A percentile compares a stretch with the other conserved stretches of the same genome.
Evolutionary conservation across 208 protist species (phyloP).

Genomic region (Trypanosoma boissoni): DNA sequence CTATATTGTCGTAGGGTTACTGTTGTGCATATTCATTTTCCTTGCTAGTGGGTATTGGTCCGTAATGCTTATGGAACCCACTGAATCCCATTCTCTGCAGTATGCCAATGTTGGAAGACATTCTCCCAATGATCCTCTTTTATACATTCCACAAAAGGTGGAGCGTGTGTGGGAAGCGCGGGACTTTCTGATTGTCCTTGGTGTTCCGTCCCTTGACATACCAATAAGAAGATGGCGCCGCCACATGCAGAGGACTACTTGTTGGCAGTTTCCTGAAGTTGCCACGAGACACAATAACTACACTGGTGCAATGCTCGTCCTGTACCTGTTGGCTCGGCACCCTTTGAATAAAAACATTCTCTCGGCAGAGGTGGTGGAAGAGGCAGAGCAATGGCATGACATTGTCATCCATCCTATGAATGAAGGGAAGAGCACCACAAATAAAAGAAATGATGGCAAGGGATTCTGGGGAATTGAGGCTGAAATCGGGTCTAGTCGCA

Average conservation of each 20-base stretch:
- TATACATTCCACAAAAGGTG: no score
- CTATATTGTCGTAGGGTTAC: no score
- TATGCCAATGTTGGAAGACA: no score
- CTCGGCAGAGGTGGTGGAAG: conserved; percentile 32
- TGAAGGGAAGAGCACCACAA: not conserved
- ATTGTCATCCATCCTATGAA: conserved; percentile 24
- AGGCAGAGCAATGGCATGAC: conserved; percentile 35
- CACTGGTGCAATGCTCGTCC: conserved; percentile 23
- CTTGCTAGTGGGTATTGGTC: no score
- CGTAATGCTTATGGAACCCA: no score
- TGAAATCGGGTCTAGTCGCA: conserved; percentile 40
- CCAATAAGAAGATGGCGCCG: conserved; percentile 20
- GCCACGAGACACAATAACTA: conserved; percentile 33
- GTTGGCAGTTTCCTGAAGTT: conserved; percentile 37
- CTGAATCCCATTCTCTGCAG: no score
- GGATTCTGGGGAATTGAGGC: conserved; percentile 23
- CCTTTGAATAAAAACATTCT: conserved; percentile 15
- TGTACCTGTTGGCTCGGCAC: conserved; percentile 24
- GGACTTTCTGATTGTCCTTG: conserved; percentile 31
- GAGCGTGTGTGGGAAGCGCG: not conserved
- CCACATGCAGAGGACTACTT: conserved; percentile 36
- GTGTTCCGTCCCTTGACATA: conserved; percentile 43
- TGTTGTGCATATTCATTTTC: no score
- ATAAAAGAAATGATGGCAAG: not conserved
- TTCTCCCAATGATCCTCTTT: no score